Evolutionary conservation across 257 asterid genomes (phyloP).

Genomic region (Solanum dulcamara): DNA sequence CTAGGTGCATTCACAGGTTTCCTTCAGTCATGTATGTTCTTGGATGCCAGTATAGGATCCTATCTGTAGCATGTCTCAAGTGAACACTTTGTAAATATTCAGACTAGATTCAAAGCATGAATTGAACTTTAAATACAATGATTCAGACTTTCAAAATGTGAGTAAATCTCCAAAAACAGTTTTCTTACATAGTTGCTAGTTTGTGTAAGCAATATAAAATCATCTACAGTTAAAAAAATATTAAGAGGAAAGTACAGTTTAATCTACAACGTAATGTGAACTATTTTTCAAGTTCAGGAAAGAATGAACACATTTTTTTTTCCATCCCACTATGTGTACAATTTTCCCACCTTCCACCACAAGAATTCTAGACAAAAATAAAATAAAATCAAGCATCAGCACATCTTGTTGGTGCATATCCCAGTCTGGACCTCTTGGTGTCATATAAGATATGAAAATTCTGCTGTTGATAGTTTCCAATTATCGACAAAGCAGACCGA

Average conservation of each 20-base stretch:
- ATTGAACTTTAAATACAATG: not conserved
- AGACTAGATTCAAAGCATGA: not conserved
- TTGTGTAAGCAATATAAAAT: not conserved
- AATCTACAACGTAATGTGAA: not conserved
- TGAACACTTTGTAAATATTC: too few species aligned
- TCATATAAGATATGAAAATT: conserved; percentile 77
- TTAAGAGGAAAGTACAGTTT: not conserved
- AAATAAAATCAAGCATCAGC: conserved; percentile 38
- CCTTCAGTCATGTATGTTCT: too few species aligned
- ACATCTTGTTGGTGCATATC: conserved; percentile 68
- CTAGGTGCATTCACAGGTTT: too few species aligned
- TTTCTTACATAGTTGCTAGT: not conserved
- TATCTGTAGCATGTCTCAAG: too few species aligned
- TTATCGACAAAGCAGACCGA: conserved; percentile 55
- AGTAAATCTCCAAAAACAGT: not conserved
- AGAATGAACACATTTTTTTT: not conserved
- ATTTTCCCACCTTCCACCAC: not conserved
- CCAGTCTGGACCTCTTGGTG: conserved; percentile 61
- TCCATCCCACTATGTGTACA: conserved; percentile 13
- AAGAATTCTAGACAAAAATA: not conserved
- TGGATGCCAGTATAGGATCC: too few species aligned
- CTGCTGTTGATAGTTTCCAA: conserved; percentile 93
- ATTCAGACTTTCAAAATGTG: not conserved
- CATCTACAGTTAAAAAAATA: not conserved
- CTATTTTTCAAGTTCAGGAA: not conserved